Conservation (phyloP, 225 moss, liverwort and hornwort genomes). For the Bryoerythrophyllum caledonicum region DNA sequence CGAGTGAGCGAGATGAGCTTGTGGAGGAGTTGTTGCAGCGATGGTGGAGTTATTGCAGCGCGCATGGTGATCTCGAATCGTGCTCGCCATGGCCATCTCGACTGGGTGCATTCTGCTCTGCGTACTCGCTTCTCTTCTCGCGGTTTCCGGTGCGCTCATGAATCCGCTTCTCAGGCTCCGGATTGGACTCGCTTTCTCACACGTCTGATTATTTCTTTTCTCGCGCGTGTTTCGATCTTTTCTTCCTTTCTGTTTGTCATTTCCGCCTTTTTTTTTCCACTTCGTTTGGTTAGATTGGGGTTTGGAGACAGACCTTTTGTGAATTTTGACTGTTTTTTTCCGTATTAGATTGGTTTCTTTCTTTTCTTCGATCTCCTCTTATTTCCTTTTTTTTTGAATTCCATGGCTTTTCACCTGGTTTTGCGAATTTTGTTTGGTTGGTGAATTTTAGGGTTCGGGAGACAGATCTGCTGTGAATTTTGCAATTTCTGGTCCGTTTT, state of each 20-base stretch:
- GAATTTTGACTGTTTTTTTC: neutral
- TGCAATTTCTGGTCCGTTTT: neutral
- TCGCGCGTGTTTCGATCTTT: too few relatives aligned
- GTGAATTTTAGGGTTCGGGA: slow-evolving; percentile 27
- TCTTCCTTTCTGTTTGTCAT: neutral
- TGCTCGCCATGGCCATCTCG: too few relatives aligned
- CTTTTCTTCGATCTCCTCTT: neutral
- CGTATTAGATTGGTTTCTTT: neutral
- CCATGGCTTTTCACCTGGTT: neutral
- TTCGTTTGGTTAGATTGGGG: slow-evolving; percentile 19
- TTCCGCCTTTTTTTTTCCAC: neutral
- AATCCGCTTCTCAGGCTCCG: neutral
- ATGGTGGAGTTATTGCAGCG: too few relatives aligned
- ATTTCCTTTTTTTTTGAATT: neutral
- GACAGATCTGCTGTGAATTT: neutral
- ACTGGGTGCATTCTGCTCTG: too few relatives aligned
- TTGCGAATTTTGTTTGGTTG: slow-evolving; percentile 7
- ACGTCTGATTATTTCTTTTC: too few relatives aligned
- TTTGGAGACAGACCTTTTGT: neutral
- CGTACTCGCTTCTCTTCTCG: too few relatives aligned
- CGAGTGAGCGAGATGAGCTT: neutral
- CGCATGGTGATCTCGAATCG: neutral
- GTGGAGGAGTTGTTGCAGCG: too few relatives aligned
- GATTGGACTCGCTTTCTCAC: neutral
- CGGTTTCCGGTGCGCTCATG: too few relatives aligned